phyloP scores from a whole-genome alignment of 2,329 filamentous ascomycete genomes.

The Trichoderma sp. region DNA sequence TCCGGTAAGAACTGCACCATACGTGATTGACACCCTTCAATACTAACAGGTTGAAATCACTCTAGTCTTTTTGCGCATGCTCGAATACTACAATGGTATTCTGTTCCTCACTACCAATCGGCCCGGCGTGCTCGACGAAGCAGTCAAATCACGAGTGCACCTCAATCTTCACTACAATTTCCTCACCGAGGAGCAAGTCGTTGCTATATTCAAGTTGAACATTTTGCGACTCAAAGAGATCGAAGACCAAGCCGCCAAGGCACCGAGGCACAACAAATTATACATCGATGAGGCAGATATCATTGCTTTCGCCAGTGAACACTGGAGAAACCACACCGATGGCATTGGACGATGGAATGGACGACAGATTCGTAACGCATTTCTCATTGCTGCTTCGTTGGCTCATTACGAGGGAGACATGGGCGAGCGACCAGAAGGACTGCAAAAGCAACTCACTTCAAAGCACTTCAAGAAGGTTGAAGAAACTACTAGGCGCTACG shows the following conservation, averaged over 20 bases:
- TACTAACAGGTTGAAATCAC: not conserved
- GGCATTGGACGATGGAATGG: constrained; percentile 22
- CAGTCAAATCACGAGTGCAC: constrained; percentile 38
- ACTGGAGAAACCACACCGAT: constrained; percentile 2
- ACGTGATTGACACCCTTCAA: not conserved
- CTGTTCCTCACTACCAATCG: constrained; percentile 38
- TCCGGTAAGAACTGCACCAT: constrained; percentile 23
- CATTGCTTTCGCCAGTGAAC: not conserved
- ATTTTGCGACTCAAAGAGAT: constrained; percentile 26
- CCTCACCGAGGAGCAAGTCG: constrained; percentile 14
- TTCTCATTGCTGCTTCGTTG: constrained; percentile 15
- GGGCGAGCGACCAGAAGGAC: not conserved
- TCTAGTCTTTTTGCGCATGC: constrained; percentile 35
- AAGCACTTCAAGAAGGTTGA: constrained; percentile 15
- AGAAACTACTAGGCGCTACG: constrained; percentile 9
- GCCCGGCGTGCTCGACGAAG: constrained; percentile 36
- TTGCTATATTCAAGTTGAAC: constrained; percentile 20
- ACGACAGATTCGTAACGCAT: constrained; percentile 24
- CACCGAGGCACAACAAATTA: constrained; percentile 3
- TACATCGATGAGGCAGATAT: not conserved
- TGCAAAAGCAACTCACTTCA: constrained; percentile 12
- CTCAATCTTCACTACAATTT: constrained; percentile 33
- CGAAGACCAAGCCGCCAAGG: constrained; percentile 16
- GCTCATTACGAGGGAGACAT: constrained; percentile 14
- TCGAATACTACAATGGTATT: constrained; percentile 39